A percentile compares a stretch with the other conserved stretches of the same genome.
Evolutionary conservation across 2,329 filamentous ascomycete species (phyloP).

Genomic region (Fusarium poae): DNA sequence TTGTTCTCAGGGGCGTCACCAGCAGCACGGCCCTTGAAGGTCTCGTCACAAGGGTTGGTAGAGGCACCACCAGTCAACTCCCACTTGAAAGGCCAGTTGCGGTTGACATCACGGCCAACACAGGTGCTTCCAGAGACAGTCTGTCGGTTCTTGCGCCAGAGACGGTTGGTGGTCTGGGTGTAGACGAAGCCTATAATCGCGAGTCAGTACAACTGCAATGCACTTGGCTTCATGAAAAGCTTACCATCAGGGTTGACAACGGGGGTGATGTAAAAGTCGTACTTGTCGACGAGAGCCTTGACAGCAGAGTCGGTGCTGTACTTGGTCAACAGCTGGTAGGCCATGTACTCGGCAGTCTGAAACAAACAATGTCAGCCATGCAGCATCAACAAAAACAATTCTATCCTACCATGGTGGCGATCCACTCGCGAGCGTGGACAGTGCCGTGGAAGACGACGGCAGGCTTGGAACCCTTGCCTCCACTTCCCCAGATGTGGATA

Average conservation of each 20-base stretch:
- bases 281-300: conserved; percentile 65
- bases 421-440: conserved; percentile 39
- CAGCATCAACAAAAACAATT: rapidly evolving
- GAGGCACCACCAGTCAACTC: conserved; percentile 62
- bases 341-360: conserved; percentile 33
- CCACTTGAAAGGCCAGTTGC: conserved; percentile 72
- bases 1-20: conserved; percentile 66
- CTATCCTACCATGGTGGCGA: conserved; percentile 24
- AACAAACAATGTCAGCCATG: not conserved
- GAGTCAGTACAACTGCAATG: conserved; percentile 18
- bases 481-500: conserved; percentile 40
- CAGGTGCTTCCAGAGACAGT: conserved; percentile 57
- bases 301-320: conserved; percentile 31
- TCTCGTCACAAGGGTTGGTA: conserved; percentile 64
- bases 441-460: conserved; percentile 36
- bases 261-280: conserved; percentile 76
- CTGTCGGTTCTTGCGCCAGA: conserved; percentile 74
- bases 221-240: not conserved
- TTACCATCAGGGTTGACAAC: conserved; percentile 71
- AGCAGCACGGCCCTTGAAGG: conserved; percentile 59
- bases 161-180: conserved; percentile 66
- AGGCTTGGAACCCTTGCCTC: conserved; percentile 39
- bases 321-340: conserved; percentile 39
- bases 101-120: conserved; percentile 68
- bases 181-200: conserved; percentile 53